Conservation (phyloP, 202 grass and related monocot genomes). For the Tripidium arundinaceum region DNA sequence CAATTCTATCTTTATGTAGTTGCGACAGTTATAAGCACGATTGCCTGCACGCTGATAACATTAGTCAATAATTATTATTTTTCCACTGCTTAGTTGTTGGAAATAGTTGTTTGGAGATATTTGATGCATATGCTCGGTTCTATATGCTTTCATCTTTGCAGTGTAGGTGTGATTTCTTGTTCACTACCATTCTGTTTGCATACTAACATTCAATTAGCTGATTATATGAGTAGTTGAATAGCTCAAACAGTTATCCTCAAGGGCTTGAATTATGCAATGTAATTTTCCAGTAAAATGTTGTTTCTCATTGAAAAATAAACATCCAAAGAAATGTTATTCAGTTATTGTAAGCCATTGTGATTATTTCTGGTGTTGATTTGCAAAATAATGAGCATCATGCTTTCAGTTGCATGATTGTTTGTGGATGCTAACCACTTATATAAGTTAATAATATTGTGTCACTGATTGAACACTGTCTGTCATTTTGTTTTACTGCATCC, state of each 20-base stretch:
- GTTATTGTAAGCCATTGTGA: not conserved
- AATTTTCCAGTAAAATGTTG: not conserved
- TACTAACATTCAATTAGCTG: not conserved
- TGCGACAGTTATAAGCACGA: not conserved
- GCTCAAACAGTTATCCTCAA: not conserved
- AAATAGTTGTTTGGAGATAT: not conserved
- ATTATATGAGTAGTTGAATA: not conserved
- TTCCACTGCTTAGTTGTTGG: not conserved
- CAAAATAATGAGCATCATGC: not conserved
- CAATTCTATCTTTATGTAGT: not conserved
- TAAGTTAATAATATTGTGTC: not conserved
- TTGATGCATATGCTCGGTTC: not conserved
- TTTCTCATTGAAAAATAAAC: not conserved
- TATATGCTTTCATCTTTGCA: not conserved
- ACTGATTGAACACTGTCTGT: not conserved
- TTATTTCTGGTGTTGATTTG: slow-evolving; percentile 11
- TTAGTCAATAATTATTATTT: not conserved
- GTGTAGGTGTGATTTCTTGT: not conserved
- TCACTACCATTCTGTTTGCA: not conserved
- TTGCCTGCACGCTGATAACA: not conserved
- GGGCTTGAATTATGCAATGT: not conserved
- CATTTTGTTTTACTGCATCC: slow-evolving; percentile 15
- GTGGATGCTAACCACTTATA: not conserved
- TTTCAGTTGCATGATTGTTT: too few species aligned
- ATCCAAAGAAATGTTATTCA: not conserved